Evolutionary conservation across 129 eudicot species (phyloP).

Genomic region (Artemisia argyi): DNA sequence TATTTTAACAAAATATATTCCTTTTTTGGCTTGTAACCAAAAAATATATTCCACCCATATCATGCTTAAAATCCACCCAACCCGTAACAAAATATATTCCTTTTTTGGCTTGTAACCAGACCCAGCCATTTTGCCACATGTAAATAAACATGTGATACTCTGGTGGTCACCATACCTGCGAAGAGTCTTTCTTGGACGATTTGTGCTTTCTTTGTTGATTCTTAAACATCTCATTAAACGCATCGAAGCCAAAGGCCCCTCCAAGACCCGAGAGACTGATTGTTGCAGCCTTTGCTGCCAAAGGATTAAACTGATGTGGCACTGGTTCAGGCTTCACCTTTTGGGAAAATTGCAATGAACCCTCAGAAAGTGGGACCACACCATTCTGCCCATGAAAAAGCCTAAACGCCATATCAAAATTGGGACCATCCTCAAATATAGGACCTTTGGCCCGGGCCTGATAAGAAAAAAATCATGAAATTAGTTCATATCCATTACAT

Average conservation of each 20-base stretch:
- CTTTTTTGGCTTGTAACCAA: no score
- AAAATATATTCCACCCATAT: no score
- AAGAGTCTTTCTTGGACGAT: constrained; percentile 52
- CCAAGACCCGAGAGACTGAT: constrained; percentile 79
- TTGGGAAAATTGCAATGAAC: constrained; percentile 46
- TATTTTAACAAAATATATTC: no score
- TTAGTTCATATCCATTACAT: neutral
- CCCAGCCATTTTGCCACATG: no score
- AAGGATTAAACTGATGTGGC: constrained; percentile 77
- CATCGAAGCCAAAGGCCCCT: constrained; percentile 82
- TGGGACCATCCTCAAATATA: constrained; percentile 96
- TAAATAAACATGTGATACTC: neutral
- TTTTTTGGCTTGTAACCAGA: no score
- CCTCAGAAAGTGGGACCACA: constrained; percentile 90
- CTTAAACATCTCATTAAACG: constrained; percentile 71
- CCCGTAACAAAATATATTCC: no score
- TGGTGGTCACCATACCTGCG: constrained; percentile 49
- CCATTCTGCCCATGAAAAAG: constrained; percentile 95
- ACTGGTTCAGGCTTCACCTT: constrained; percentile 48
- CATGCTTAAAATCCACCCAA: no score
- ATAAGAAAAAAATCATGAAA: neutral
- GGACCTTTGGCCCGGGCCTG: constrained; percentile 91
- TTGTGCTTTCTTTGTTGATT: constrained; percentile 52
- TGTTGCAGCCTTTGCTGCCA: constrained; percentile 96
- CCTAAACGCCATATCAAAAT: constrained; percentile 92